phyloP scores from a whole-genome alignment of 2,329 filamentous ascomycete genomes.

The Aspergillus brunneoviolaceus region DNA sequence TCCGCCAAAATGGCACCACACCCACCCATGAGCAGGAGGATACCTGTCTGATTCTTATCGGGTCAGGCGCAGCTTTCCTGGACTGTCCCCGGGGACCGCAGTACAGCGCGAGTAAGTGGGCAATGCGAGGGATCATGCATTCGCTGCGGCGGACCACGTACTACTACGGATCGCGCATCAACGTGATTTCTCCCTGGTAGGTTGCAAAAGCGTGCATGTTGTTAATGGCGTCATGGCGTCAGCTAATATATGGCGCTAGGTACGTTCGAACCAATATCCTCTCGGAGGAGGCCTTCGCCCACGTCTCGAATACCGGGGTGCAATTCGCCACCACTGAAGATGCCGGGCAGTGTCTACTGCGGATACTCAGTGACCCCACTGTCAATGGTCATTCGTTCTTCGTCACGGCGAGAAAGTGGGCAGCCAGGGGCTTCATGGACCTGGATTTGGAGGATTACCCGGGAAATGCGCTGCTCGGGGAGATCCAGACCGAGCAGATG shows the following conservation, averaged over 20 bases:
- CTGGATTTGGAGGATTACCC: constrained; percentile 37
- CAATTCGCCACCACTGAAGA: constrained; percentile 3
- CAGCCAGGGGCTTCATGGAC: constrained; percentile 34
- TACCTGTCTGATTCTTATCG: constrained; percentile 35
- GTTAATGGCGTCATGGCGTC: too few relatives aligned
- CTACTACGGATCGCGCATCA: constrained; percentile 37
- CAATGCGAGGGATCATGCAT: constrained; percentile 40
- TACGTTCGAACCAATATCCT: constrained; percentile 17
- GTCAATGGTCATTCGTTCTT: constrained; percentile 38
- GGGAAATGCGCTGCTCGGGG: constrained; percentile 25
- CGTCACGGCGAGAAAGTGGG: constrained; percentile 33
- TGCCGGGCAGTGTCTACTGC: constrained; percentile 2
- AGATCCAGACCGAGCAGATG: constrained; percentile 30
- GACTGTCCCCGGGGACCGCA: constrained; percentile 33
- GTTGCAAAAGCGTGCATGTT: too few relatives aligned
- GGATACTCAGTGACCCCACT: constrained; percentile 24
- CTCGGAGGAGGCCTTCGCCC: background rate
- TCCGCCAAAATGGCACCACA: constrained; percentile 28
- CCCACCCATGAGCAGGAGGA: constrained; percentile 24
- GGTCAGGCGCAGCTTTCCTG: constrained; percentile 25
- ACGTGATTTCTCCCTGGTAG: constrained; percentile 36
- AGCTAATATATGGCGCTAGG: constrained; percentile 14
- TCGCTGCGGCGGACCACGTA: constrained; percentile 33
- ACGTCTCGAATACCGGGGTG: background rate
- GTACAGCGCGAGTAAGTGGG: constrained; percentile 41